Percentiles rank a stretch among this genome's conserved stretches.
phyloP scores from a whole-genome alignment of 108 stramenopile genomes.

The Schizochytrium sp. region DNA sequence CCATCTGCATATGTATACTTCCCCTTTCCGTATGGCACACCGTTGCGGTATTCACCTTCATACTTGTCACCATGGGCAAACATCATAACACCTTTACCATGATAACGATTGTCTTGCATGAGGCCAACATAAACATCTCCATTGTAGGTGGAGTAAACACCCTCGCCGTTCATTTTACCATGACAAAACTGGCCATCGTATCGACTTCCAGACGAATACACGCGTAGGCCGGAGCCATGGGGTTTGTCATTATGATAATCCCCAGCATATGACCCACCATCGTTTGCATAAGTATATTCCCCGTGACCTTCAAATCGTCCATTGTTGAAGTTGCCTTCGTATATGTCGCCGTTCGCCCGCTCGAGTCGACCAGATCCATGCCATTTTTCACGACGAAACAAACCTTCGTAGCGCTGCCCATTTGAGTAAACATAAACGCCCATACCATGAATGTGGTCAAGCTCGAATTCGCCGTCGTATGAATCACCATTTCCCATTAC shows the following conservation, averaged over 20 bases:
- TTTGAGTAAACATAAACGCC: conserved; percentile 1
- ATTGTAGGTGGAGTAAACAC: conserved; percentile 23
- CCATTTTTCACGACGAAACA: background rate
- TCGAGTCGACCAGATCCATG: conserved; percentile 14
- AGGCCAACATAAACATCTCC: conserved; percentile 45
- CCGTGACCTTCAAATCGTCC: conserved; percentile 29
- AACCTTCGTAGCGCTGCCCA: conserved; percentile 37
- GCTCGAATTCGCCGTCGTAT: conserved; percentile 51
- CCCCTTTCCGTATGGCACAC: background rate
- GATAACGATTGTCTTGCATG: background rate
- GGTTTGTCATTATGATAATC: background rate
- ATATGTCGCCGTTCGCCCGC: background rate
- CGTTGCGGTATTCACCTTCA: conserved; percentile 5
- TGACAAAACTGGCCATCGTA: conserved; percentile 23
- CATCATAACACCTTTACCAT: conserved; percentile 52
- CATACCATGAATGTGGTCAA: background rate
- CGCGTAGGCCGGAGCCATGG: conserved; percentile 24
- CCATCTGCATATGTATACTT: conserved; percentile 15
- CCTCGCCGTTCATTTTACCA: conserved; percentile 55
- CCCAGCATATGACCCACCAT: conserved; percentile 35
- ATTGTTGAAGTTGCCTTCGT: conserved; percentile 48
- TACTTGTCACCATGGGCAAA: conserved; percentile 59
- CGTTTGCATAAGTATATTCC: conserved; percentile 36
- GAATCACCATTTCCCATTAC: background rate
- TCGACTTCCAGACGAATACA: conserved; percentile 49